Percentiles rank a stretch among this genome's conserved stretches.
phyloP scores from a whole-genome alignment of 1,139 yeast species.

The Saccharomyces hybrid region DNA sequence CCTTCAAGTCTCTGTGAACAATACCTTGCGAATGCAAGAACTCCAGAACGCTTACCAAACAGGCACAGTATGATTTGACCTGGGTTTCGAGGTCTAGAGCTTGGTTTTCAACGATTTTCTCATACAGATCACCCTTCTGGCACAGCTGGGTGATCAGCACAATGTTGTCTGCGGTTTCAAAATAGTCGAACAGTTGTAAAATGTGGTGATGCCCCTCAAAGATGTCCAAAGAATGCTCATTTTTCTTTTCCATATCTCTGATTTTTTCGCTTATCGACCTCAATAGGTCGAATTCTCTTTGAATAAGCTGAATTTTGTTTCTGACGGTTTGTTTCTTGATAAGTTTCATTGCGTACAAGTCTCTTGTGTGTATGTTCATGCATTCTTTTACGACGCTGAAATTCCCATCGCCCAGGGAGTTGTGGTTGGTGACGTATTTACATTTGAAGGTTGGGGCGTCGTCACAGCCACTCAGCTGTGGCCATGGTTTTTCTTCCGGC shows the following conservation, averaged over 20 bases:
- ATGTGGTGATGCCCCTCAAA: conserved; percentile 49
- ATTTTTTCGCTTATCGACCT: conserved; percentile 21
- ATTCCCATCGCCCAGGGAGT: conserved; percentile 30
- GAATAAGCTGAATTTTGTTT: conserved; percentile 29
- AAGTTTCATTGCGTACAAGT: conserved; percentile 30
- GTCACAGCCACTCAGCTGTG: conserved; percentile 5
- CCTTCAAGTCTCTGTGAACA: conserved; percentile 83
- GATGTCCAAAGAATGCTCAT: conserved; percentile 10
- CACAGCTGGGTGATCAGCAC: conserved; percentile 64
- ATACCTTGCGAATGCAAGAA: conserved; percentile 67
- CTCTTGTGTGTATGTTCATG: conserved; percentile 25
- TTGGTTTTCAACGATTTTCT: conserved; percentile 44
- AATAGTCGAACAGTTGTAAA: conserved; percentile 58
- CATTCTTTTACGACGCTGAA: conserved; percentile 33
- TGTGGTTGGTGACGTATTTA: conserved; percentile 24
- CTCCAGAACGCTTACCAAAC: conserved; percentile 48
- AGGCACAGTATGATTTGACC: conserved; percentile 40
- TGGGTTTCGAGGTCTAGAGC: conserved; percentile 41
- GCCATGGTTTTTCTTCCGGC: conserved; percentile 7
- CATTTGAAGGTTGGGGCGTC: conserved; percentile 16
- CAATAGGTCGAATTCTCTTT: conserved; percentile 28
- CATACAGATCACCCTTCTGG: conserved; percentile 61
- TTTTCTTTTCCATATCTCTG: conserved; percentile 17
- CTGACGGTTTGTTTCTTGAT: conserved; percentile 24
- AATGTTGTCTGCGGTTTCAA: conserved; percentile 54